Evolutionary conservation across 768 basidiomycete species (phyloP), one percentile per base, ranked within the genome.

Genomic region (Suillus subaureus): DNA sequence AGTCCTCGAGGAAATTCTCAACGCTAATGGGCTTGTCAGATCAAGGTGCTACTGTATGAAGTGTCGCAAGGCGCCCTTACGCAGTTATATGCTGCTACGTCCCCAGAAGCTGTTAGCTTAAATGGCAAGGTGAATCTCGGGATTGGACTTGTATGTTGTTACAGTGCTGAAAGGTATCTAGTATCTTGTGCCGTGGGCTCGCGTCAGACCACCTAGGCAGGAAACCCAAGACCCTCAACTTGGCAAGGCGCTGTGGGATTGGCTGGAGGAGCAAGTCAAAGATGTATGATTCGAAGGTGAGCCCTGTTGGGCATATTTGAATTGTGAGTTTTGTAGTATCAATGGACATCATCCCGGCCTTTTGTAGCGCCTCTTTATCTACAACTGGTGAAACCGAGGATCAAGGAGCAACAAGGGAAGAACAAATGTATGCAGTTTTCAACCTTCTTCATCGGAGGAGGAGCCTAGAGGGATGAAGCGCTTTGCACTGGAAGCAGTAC

Each of bases 131-230:
- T 84, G 33, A n/a, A 71, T 63, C 15, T 21, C 18, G 37, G 16
- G 39, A 28, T 18, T 26, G 18, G 21, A 28, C 26, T 42, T 40
- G 28, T 21, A 26, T 42, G 18, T 21, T 28, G 11, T 31, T 60
- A 18, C 73, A 55, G 66, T 64, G 21, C 42, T 62, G 45, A 45
- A 60, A 35, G 7, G 28, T 42, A 40, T 31, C 16, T 43, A 84
- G 81, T 85, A 79, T 64, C 77, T 85, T 31, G 71, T 80, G 23
- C 84, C 85, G 0, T 84, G 83, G 82, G 82, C 80, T 13, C 74
- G 79, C 26, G 47, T 78, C 3, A 79, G 79, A 0, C 28, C 62
- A 1, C 64, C 74, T 15, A 60, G 57, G 26, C 64, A 72, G 43
- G 73, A 69, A 9, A 72, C 78, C 4, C 71, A 74, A 60, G 79